A percentile compares a stretch with the other conserved stretches of the same genome.
These are phyloP conservation scores for Sapria himalayana DNA, from an alignment of 345 rosid genomes.

Conservation along the genomic window DNA sequence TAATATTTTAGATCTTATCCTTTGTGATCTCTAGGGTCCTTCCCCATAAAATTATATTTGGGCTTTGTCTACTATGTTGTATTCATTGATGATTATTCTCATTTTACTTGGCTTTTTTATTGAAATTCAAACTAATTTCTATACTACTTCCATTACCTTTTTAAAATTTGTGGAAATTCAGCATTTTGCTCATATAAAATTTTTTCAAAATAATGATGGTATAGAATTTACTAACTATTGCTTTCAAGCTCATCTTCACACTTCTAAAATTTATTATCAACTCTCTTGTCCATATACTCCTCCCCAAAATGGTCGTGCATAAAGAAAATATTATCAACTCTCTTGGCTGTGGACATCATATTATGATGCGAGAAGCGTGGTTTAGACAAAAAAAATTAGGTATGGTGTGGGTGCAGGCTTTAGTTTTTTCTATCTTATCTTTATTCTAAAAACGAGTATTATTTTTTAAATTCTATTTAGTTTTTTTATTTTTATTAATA, in stretches of 20 bases:
- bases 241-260: background rate
- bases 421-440: too few relatives aligned
- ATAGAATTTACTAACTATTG: background rate
- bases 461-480: too few relatives aligned
- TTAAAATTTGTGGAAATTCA: background rate
- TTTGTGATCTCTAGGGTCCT: background rate
- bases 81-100: background rate
- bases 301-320: conserved; percentile 1
- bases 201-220: conserved; percentile 2
- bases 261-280: conserved; percentile 1
- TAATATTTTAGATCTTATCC: background rate
- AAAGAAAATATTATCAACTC: conserved; percentile 2
- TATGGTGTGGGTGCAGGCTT: too few relatives aligned
- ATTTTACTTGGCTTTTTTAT: background rate
- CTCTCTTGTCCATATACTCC: background rate
- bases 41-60: background rate
- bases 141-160: background rate
- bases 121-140: background rate
- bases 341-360: too few relatives aligned
- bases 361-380: too few relatives aligned
- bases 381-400: too few relatives aligned
- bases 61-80: background rate
- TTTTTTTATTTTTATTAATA: too few relatives aligned
- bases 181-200: background rate
- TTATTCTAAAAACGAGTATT: too few relatives aligned